Conservation (phyloP, 352 stramenopile genomes). For the Blastocystis sp. region DNA sequence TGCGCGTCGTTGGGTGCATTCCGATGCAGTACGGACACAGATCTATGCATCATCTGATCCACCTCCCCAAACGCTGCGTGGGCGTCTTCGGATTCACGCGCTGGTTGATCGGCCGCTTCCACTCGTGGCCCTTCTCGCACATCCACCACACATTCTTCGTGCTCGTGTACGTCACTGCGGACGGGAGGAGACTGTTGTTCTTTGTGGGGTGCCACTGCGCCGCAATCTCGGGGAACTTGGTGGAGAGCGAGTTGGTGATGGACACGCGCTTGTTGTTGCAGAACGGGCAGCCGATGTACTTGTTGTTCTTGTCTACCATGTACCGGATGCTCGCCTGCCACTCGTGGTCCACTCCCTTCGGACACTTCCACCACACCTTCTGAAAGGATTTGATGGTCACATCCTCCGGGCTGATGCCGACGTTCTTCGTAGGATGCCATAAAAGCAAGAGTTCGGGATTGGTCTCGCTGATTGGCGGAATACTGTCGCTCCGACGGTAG, state of each 20-base stretch:
- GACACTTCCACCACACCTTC: conserved; percentile 68
- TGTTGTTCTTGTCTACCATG: conserved; percentile 27
- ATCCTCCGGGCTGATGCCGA: conserved; percentile 3
- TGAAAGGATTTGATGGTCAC: conserved; percentile 60
- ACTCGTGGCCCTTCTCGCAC: conserved; percentile 64
- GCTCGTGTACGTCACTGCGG: conserved; percentile 25
- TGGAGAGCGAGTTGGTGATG: conserved; percentile 56
- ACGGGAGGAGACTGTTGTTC: conserved; percentile 56
- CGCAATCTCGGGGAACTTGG: conserved; percentile 61
- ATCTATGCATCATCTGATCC: neutral
- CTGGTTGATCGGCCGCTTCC: conserved; percentile 44
- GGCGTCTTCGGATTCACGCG: conserved; percentile 39
- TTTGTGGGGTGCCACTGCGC: conserved; percentile 66
- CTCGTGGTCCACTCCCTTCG: conserved; percentile 66
- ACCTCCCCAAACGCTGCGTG: neutral
- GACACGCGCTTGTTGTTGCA: conserved; percentile 66
- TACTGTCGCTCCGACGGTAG: neutral
- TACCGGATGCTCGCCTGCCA: conserved; percentile 56
- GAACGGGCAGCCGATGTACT: conserved; percentile 47
- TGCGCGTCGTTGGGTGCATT: conserved; percentile 7
- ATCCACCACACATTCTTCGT: conserved; percentile 64
- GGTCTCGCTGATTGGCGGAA: conserved; percentile 28
- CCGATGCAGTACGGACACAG: conserved; percentile 47
- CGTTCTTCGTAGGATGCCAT: conserved; percentile 69
- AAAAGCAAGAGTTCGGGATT: conserved; percentile 49